These are phyloP conservation scores for Angomonas deanei DNA, from an alignment of 208 protist species.

Conservation along the genomic window DNA sequence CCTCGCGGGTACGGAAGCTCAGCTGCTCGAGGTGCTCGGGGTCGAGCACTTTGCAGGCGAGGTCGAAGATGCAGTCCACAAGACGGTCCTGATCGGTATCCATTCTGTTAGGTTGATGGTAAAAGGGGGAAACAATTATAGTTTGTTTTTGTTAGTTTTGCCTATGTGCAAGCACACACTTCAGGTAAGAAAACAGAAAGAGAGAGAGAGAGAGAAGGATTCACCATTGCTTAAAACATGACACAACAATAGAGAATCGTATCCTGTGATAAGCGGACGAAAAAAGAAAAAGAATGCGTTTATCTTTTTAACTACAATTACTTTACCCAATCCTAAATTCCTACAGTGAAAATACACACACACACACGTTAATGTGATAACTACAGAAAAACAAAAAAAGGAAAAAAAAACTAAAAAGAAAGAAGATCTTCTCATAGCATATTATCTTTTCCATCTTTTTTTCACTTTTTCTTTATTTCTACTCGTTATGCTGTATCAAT, in stretches of 20 bases:
- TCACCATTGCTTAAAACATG: neutral
- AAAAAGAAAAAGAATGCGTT: constrained; percentile 1
- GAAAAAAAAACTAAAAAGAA: no score
- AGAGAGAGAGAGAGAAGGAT: constrained; percentile 4
- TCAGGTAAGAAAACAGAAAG: constrained; percentile 6
- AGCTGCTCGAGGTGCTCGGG: constrained; percentile 25
- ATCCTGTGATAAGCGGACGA: neutral
- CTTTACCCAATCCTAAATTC: no score
- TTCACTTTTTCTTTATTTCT: neutral
- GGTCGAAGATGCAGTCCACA: constrained; percentile 26
- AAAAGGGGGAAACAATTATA: neutral
- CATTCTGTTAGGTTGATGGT: no score
- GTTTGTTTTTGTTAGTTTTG: neutral
- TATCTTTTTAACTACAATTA: no score
- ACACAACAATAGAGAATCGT: neutral
- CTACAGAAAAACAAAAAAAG: no score
- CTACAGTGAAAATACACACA: no score
- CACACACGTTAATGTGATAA: no score
- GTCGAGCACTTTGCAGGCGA: constrained; percentile 30
- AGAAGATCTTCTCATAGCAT: no score
- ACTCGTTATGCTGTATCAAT: constrained; percentile 7
- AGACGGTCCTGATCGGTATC: constrained; percentile 15
- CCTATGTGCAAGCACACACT: neutral
- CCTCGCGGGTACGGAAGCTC: constrained; percentile 13
- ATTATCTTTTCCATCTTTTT: constrained; percentile 5